Conservation (phyloP, 306 rosid genomes). For the Fragaria ananassa region DNA sequence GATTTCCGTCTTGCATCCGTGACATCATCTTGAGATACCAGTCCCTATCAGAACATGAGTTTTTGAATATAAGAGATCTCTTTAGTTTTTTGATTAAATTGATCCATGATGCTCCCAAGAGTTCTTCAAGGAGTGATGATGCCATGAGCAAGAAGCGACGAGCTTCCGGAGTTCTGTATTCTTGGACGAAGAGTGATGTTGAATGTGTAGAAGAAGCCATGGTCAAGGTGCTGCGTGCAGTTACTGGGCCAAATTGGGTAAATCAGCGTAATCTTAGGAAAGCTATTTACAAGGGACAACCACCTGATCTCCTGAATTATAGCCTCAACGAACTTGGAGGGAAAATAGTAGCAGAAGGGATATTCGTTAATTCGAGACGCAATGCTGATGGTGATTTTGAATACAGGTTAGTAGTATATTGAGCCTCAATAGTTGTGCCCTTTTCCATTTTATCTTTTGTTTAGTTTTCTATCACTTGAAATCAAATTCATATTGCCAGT, state of each 20-base stretch:
- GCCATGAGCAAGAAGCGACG: constrained; percentile 46
- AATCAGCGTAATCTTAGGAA: constrained; percentile 72
- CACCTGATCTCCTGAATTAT: constrained; percentile 76
- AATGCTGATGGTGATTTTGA: constrained; percentile 67
- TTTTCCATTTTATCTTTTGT: background rate
- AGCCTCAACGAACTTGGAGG: constrained; percentile 83
- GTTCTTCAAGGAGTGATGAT: constrained; percentile 44
- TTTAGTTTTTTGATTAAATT: constrained; percentile 64
- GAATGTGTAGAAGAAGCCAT: constrained; percentile 73
- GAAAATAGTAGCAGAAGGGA: constrained; percentile 61
- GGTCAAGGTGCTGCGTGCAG: constrained; percentile 87
- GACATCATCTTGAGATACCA: constrained; percentile 60
- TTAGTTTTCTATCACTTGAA: background rate
- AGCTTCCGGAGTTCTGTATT: constrained; percentile 35
- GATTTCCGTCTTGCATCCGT: constrained; percentile 46
- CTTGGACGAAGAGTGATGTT: constrained; percentile 62
- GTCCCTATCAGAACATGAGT: constrained; percentile 58
- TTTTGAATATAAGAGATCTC: constrained; percentile 69
- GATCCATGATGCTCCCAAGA: constrained; percentile 56
- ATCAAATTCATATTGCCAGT: constrained; percentile 6
- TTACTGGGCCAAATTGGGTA: constrained; percentile 85
- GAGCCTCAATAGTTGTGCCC: constrained; percentile 6
- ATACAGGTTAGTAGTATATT: constrained; percentile 59
- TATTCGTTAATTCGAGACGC: constrained; percentile 61
- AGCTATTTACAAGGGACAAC: constrained; percentile 72